Conservation (phyloP, 2,329 filamentous ascomycete genomes). For the Teratosphaeria destructans region DNA sequence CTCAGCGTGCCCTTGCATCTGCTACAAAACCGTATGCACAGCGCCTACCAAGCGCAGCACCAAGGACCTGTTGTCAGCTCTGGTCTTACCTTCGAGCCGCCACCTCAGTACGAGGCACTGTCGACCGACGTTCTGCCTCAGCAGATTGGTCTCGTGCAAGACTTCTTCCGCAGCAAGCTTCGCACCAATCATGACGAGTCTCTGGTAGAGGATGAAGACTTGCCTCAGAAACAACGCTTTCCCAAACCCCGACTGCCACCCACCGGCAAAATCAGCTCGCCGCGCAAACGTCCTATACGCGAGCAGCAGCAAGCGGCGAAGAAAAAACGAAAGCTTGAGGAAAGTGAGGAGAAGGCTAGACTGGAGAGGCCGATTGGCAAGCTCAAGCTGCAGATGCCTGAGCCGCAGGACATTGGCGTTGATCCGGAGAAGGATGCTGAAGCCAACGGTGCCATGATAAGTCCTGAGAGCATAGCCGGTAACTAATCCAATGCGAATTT, state of each 20-base stretch:
- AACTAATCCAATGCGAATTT: slow-evolving; percentile 1
- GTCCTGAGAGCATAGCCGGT: slow-evolving; percentile 59
- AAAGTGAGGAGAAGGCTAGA: slow-evolving; percentile 21
- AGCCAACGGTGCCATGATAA: slow-evolving; percentile 64
- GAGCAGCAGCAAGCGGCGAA: slow-evolving; percentile 76
- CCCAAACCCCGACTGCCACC: slow-evolving; percentile 52
- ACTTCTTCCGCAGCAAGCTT: slow-evolving; percentile 84
- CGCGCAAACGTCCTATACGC: slow-evolving; percentile 70
- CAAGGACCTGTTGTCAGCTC: slow-evolving; percentile 47
- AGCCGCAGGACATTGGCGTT: slow-evolving; percentile 34
- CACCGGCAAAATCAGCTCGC: slow-evolving; percentile 78
- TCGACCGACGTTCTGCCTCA: slow-evolving; percentile 65
- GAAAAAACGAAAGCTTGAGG: slow-evolving; percentile 67
- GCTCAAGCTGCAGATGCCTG: slow-evolving; percentile 36
- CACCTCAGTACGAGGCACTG: slow-evolving; percentile 64
- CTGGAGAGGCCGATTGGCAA: slow-evolving; percentile 41
- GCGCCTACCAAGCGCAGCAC: slow-evolving; percentile 69
- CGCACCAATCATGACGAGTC: slow-evolving; percentile 73
- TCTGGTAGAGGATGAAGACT: slow-evolving; percentile 85
- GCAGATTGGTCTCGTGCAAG: slow-evolving; percentile 79
- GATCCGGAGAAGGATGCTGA: slow-evolving; percentile 55
- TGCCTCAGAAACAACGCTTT: slow-evolving; percentile 80
- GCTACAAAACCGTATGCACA: slow-evolving; percentile 81
- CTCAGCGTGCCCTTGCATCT: slow-evolving; percentile 90
- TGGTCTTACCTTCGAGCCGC: slow-evolving; percentile 54